Conservation (phyloP, 2,329 filamentous ascomycete species). For the Fusarium vanettenii region DNA sequence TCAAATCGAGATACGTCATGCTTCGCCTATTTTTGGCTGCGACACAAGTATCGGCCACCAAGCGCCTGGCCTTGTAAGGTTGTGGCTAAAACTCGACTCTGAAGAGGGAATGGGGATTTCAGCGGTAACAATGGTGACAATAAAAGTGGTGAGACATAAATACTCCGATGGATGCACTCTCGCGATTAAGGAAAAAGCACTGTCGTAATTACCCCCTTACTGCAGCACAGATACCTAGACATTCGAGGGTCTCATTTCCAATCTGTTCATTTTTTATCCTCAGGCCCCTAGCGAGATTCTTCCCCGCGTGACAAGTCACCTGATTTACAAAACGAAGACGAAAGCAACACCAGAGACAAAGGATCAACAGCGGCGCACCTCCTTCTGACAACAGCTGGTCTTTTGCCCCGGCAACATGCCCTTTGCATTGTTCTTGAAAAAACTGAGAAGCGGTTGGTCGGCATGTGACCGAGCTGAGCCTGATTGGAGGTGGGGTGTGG, state of each 20-base stretch:
- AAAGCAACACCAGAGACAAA: not conserved
- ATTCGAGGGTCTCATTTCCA: not conserved
- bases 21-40: slow-evolving; percentile 10
- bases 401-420: not conserved
- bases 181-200: not conserved
- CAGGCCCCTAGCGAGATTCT: not conserved
- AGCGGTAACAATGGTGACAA: not conserved
- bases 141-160: not conserved
- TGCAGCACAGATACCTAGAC: not conserved
- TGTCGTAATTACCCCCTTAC: not conserved
- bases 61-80: not conserved
- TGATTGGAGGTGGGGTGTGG: slow-evolving; percentile 36
- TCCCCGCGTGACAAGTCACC: not conserved
- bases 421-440: not conserved
- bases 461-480: slow-evolving; percentile 30
- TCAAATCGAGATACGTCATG: slow-evolving; percentile 31
- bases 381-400: not conserved
- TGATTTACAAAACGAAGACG: not conserved
- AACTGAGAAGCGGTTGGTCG: slow-evolving; percentile 3
- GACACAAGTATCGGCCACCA: slow-evolving; percentile 2
- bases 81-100: not conserved
- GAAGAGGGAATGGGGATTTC: not conserved
- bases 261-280: not conserved
- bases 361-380: not conserved
- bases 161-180: not conserved